Evolutionary conservation across 2,329 filamentous ascomycete genomes (phyloP).

Genomic region (Diaporthe capsici): DNA sequence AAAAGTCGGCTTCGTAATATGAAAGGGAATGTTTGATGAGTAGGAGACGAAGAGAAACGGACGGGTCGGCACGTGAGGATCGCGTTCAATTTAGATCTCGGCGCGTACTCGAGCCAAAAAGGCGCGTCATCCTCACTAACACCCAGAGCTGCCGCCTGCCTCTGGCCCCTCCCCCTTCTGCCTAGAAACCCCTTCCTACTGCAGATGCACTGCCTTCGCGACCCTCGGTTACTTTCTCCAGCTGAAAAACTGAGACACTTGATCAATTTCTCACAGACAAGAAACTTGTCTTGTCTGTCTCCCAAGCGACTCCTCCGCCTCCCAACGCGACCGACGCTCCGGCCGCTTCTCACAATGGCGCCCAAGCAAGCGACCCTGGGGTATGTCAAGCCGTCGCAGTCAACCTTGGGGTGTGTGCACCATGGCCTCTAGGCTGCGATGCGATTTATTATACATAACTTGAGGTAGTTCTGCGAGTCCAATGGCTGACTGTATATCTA

Average conservation of each 20-base stretch:
- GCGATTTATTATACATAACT: not conserved
- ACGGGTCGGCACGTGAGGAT: conserved; percentile 23
- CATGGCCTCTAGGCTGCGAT: conserved; percentile 5
- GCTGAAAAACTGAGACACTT: not conserved
- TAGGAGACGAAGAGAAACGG: not conserved
- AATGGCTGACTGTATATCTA: conserved; percentile 30
- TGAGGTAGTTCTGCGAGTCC: conserved; percentile 3
- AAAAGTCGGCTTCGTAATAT: not conserved
- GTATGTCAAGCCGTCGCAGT: conserved; percentile 85
- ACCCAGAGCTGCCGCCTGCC: conserved; percentile 26
- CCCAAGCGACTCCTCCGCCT: conserved; percentile 44
- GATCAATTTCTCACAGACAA: not conserved
- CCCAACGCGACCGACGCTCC: conserved; percentile 42
- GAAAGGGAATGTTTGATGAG: not conserved
- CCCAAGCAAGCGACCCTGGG: conserved; percentile 86
- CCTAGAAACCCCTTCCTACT: not conserved
- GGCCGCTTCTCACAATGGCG: conserved; percentile 54
- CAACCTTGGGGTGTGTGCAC: conserved; percentile 77
- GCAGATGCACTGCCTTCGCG: conserved; percentile 30
- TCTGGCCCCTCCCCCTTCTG: conserved; percentile 24
- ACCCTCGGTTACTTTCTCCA: not conserved
- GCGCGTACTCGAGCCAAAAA: conserved; percentile 24
- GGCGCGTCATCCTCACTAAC: conserved; percentile 31
- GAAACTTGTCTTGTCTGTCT: conserved; percentile 38
- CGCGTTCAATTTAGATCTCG: conserved; percentile 28